Base-by-base conservation (phyloP, 2,329 filamentous ascomycete species). In the Apiospora koreana region DNA sequence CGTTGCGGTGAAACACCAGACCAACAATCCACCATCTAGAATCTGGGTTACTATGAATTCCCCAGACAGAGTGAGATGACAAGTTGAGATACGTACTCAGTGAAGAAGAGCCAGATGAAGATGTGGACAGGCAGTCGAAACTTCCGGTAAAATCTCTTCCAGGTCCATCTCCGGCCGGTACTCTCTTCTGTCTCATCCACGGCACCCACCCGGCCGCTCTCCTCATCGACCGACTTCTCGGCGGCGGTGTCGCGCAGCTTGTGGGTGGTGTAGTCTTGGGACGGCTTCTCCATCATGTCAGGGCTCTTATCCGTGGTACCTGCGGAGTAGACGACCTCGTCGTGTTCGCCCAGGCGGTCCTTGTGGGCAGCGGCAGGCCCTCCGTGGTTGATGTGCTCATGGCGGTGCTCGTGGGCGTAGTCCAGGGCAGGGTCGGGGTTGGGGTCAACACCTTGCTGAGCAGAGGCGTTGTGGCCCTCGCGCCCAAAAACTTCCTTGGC, bases 1-100 rank as follows among this genome's bases (percentile, higher is more conserved):
- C 89, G 71, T 91, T 75, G 71, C 89, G 89, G 79, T 95, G 93
- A 68, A 94, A 84, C 71, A 94, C 85, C 41, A 83, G 77, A 43
- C 81, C 81, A 65, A 76, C 80, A 28, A 81, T 79, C 81, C 80
- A 83, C 81, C 81, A 83, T 67, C 80, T 82, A 72, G n/a, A 41
- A 21, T 68, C 25, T 54, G 54, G 66, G 48, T 42, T 38, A 41
- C 25, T 41, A 38, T 23, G 42, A 38, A 12, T 58, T 50, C 25
- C 67, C 35, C 50, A 46, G 23, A 21, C 28, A 41, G 38, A 64
- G 28, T 38, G 46, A 31, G 12, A 64, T 31, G 23, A 18, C 31
- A 62, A 62, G 54, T 23, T 62, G 10, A 31, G 31, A 62, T 62
- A 80, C 79, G 80, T 76, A 81, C 79, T 76, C 77, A 23, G 79